These are phyloP conservation scores for Fusarium cicatricum DNA, from an alignment of 2,329 filamentous ascomycete species.

Conservation along the genomic window DNA sequence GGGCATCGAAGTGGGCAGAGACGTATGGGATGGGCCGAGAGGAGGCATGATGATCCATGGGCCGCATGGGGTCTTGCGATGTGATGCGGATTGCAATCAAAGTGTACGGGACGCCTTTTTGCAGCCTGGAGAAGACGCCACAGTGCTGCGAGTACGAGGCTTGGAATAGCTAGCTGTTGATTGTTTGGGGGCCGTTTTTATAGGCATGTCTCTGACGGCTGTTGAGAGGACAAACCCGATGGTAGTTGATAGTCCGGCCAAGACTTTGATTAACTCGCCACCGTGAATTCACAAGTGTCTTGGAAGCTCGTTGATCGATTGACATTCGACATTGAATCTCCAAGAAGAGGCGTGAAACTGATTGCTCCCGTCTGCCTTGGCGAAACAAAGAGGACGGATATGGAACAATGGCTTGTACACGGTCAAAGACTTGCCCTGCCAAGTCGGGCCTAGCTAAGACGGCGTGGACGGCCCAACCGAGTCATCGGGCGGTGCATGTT, in stretches of 20 bases:
- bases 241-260: neutral
- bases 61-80: conserved; percentile 29
- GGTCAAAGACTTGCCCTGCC: neutral
- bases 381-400: neutral
- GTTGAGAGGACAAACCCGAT: neutral
- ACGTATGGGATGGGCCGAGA: conserved; percentile 28
- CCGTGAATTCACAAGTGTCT: neutral
- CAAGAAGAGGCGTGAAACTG: no score
- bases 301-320: no score
- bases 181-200: neutral
- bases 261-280: neutral
- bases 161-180: neutral
- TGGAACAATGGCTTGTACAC: neutral
- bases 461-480: conserved; percentile 7
- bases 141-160: neutral
- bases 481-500: conserved; percentile 10
- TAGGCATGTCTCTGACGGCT: neutral
- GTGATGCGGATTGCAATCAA: conserved; percentile 7
- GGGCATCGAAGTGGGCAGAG: conserved; percentile 20
- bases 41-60: conserved; percentile 22
- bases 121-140: conserved; percentile 7
- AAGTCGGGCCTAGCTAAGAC: neutral
- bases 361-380: neutral
- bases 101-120: conserved; percentile 3
- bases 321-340: no score